Evolutionary conservation across 352 stramenopile species (phyloP).

Genomic region (Phytophthora gonapodyides): DNA sequence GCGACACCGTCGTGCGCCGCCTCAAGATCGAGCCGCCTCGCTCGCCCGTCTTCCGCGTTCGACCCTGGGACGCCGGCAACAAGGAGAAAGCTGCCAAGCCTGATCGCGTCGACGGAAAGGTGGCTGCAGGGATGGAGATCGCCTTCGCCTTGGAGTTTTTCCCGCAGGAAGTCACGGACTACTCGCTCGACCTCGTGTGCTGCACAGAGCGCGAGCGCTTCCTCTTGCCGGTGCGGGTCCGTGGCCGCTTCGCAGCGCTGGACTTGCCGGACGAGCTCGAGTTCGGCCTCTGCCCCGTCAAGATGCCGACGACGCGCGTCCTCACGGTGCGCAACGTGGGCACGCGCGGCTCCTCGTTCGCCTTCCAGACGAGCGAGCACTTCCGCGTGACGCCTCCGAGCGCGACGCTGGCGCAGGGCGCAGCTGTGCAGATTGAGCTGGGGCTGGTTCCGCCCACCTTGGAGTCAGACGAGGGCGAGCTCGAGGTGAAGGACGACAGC

Average conservation of each 20-base stretch:
- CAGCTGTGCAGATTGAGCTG: constrained; percentile 82
- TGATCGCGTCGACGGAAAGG: constrained; percentile 67
- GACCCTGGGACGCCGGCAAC: constrained; percentile 18
- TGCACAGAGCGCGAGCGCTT: constrained; percentile 96
- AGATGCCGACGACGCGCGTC: constrained; percentile 75
- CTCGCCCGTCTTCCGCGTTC: constrained; percentile 90
- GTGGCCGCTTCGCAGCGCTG: constrained; percentile 83
- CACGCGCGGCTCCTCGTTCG: constrained; percentile 73
- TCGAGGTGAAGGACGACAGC: constrained; percentile 86
- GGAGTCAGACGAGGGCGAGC: constrained; percentile 59
- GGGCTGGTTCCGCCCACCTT: constrained; percentile 46
- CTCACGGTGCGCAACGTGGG: constrained; percentile 92
- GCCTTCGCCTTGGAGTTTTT: constrained; percentile 91
- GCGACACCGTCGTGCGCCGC: constrained; percentile 88
- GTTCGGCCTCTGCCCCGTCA: constrained; percentile 89
- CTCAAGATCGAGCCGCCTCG: constrained; percentile 89
- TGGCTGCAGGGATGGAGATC: constrained; percentile 95
- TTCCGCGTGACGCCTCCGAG: constrained; percentile 72
- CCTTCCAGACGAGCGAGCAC: constrained; percentile 60
- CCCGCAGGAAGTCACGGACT: constrained; percentile 89
- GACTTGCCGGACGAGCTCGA: constrained; percentile 91
- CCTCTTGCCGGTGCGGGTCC: constrained; percentile 86
- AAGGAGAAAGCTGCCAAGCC: constrained; percentile 12
- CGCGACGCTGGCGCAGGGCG: constrained; percentile 66
- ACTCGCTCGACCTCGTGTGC: constrained; percentile 92